A percentile compares a stretch with the other conserved stretches of the same genome.
Evolutionary conservation across 2,329 filamentous ascomycete species (phyloP).

Genomic region (Huntiella moniliformis): DNA sequence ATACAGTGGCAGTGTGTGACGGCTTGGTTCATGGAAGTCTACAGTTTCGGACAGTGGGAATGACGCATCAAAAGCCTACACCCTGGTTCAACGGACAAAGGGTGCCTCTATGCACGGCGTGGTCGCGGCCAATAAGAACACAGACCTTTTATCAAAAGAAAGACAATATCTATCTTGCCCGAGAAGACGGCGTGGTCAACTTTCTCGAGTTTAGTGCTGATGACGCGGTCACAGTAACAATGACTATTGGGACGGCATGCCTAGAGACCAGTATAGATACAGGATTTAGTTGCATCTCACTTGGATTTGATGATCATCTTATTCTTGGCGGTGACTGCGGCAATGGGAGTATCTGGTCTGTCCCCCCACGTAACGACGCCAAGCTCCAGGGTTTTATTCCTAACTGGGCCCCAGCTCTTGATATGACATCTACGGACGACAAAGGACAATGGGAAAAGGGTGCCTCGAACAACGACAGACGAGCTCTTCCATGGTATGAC

Average conservation of each 20-base stretch:
- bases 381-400: constrained; percentile 30
- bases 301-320: constrained; percentile 54
- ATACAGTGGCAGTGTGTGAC: constrained; percentile 36
- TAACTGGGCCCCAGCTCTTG: constrained; percentile 43
- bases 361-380: constrained; percentile 34
- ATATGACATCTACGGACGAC: constrained; percentile 30
- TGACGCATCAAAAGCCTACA: constrained; percentile 23
- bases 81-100: constrained; percentile 27
- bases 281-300: constrained; percentile 61
- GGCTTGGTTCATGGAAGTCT: constrained; percentile 33
- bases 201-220: constrained; percentile 49
- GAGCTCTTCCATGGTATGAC: constrained; percentile 14
- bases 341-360: constrained; percentile 57
- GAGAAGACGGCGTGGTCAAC: constrained; percentile 69
- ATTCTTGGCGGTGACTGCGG: constrained; percentile 63
- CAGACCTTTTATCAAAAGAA: constrained; percentile 40
- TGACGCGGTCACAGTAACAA: constrained; percentile 20
- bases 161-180: constrained; percentile 69
- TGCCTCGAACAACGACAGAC: constrained; percentile 13
- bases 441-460: constrained; percentile 18
- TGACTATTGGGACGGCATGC: constrained; percentile 16
- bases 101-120: constrained; percentile 58
- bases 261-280: constrained; percentile 49
- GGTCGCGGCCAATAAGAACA: constrained; percentile 59
- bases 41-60: constrained; percentile 26